Evolutionary conservation across 371 early-diverging fungal genomes (phyloP).

Genomic region (Mucor indicus): DNA sequence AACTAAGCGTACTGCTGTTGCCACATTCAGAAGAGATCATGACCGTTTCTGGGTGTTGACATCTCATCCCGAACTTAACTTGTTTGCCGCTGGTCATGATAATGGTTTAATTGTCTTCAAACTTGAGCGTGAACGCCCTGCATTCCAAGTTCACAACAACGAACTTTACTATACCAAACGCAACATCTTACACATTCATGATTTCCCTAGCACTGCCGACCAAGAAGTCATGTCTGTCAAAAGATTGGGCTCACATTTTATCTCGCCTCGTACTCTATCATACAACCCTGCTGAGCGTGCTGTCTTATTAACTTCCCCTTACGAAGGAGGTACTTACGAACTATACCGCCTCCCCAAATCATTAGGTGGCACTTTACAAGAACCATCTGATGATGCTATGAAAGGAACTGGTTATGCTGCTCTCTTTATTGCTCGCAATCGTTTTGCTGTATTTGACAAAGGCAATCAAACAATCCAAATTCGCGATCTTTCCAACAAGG

Average conservation of each 20-base stretch:
- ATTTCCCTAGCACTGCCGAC: conserved; percentile 75
- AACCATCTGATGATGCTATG: conserved; percentile 63
- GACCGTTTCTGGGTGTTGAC: conserved; percentile 98
- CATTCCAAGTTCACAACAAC: conserved; percentile 78
- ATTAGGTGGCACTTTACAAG: conserved; percentile 61
- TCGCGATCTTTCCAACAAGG: conserved; percentile 81
- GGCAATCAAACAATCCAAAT: conserved; percentile 70
- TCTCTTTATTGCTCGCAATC: conserved; percentile 92
- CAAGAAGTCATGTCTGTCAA: conserved; percentile 76
- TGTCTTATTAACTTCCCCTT: conserved; percentile 74
- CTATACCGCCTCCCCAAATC: conserved; percentile 80
- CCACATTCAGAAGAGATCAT: conserved; percentile 92
- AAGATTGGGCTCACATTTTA: conserved; percentile 59
- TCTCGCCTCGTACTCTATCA: conserved; percentile 77
- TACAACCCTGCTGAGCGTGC: conserved; percentile 94
- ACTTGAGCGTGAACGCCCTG: conserved; percentile 93
- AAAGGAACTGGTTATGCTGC: conserved; percentile 81
- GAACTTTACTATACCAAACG: conserved; percentile 84
- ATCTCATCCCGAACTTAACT: conserved; percentile 90
- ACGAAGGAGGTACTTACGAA: conserved; percentile 89
- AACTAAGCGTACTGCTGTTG: conserved; percentile 87
- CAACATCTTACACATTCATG: conserved; percentile 77
- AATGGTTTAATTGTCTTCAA: conserved; percentile 97
- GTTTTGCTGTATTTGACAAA: conserved; percentile 92
- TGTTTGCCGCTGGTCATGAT: conserved; percentile 98